Conservation (phyloP, 2,329 filamentous ascomycete species). For the Stagonosporopsis vannaccii region DNA sequence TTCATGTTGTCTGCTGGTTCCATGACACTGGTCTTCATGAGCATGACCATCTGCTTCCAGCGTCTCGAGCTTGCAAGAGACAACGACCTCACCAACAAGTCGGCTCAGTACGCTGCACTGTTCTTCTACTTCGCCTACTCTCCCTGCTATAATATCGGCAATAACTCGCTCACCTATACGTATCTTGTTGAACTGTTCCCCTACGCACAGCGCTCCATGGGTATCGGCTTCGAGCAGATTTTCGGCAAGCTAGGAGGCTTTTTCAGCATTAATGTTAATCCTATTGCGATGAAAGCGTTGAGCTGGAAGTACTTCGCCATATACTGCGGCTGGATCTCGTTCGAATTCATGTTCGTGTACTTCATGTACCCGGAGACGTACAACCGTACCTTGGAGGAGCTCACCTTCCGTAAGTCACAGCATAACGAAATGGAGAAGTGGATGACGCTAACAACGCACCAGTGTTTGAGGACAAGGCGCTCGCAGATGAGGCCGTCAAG, state of each 20-base stretch:
- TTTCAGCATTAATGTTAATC: conserved; percentile 61
- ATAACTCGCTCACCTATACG: conserved; percentile 71
- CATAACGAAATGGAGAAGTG: accelerated
- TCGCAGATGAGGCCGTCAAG: conserved; percentile 41
- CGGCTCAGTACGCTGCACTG: conserved; percentile 53
- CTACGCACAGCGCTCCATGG: conserved; percentile 64
- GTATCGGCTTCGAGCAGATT: conserved; percentile 65
- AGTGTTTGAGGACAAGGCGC: conserved; percentile 48
- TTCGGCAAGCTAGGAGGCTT: conserved; percentile 60
- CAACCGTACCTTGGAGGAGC: conserved; percentile 65
- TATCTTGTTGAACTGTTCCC: conserved; percentile 68
- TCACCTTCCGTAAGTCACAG: conserved; percentile 55
- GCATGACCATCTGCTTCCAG: conserved; percentile 62
- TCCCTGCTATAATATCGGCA: conserved; percentile 69
- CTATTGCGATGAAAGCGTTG: conserved; percentile 64
- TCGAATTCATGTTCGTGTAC: conserved; percentile 63
- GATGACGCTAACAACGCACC: conserved; percentile 17
- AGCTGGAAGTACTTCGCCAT: conserved; percentile 64
- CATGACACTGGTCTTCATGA: conserved; percentile 63
- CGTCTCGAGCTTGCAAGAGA: conserved; percentile 34
- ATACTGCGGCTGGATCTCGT: conserved; percentile 63
- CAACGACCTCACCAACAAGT: conserved; percentile 36
- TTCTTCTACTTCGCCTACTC: conserved; percentile 69
- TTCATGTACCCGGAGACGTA: conserved; percentile 69
- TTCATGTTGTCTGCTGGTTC: conserved; percentile 59